Percentiles rank a stretch among this genome's conserved stretches.
Conservation (phyloP, 192 early-diverging fungal genomes). For the Coemansia sp. region DNA sequence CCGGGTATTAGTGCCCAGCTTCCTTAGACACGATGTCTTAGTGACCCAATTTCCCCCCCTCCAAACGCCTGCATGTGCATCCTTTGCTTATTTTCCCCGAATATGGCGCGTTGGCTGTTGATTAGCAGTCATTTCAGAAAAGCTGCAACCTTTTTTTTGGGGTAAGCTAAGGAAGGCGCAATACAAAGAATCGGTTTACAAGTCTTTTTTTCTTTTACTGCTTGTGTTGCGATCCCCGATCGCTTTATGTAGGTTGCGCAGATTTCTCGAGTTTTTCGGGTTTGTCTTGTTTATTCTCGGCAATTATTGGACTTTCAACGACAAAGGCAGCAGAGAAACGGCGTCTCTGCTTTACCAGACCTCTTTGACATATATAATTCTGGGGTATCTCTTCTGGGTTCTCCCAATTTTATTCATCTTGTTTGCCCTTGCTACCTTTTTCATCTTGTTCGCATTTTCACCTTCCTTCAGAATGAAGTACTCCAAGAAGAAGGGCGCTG, state of each 20-base stretch:
- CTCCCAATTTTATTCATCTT: conserved; percentile 63
- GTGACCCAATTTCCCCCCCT: not conserved
- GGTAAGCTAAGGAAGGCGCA: not conserved
- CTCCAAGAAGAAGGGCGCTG: conserved; percentile 66
- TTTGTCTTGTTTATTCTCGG: conserved; percentile 70
- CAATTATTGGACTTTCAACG: conserved; percentile 70
- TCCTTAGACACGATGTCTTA: not conserved
- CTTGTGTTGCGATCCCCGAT: not conserved
- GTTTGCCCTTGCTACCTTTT: conserved; percentile 63
- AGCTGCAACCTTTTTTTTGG: conserved; percentile 2
- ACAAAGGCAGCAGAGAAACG: conserved; percentile 36
- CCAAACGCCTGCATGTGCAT: not conserved
- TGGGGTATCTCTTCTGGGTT: conserved; percentile 69
- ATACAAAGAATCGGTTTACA: not conserved
- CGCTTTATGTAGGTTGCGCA: conserved; percentile 58
- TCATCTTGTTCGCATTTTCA: conserved; percentile 36
- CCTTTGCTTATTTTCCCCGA: not conserved
- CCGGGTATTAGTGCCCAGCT: no score
- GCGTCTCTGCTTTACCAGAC: conserved; percentile 66
- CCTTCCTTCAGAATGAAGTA: conserved; percentile 65
- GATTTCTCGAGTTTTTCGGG: conserved; percentile 61
- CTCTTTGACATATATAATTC: conserved; percentile 63
- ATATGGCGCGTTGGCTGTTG: not conserved
- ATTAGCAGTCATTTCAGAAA: not conserved
- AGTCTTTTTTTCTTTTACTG: not conserved